Conservation (phyloP, 371 early-diverging fungal species). For the Rhizopus delemar region DNA sequence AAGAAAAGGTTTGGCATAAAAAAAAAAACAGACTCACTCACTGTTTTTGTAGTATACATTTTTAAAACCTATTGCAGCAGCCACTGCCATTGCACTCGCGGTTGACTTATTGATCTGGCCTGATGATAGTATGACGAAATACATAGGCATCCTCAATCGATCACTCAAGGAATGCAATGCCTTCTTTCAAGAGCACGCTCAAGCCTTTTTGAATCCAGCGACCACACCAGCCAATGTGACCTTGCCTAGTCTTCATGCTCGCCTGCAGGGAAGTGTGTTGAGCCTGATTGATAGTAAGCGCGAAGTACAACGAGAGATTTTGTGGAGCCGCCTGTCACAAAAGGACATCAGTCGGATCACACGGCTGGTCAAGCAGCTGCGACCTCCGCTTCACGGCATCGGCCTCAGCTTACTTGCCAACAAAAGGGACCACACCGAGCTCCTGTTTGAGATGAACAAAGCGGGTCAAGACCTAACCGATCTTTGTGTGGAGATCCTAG, state of each 20-base stretch:
- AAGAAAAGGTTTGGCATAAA: no score
- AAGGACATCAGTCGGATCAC: constrained; percentile 37
- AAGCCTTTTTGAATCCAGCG: constrained; percentile 28
- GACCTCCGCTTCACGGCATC: constrained; percentile 39
- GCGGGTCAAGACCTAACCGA: constrained; percentile 19
- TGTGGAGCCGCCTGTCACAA: constrained; percentile 31
- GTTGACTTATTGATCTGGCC: constrained; percentile 47
- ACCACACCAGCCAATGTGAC: constrained; percentile 7
- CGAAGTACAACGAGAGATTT: constrained; percentile 43
- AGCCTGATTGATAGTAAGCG: constrained; percentile 45
- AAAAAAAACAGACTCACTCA: not conserved
- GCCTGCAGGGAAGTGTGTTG: constrained; percentile 32
- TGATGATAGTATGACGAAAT: constrained; percentile 44
- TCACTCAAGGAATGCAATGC: constrained; percentile 30
- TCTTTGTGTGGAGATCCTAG: constrained; percentile 11
- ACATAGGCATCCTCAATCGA: constrained; percentile 28
- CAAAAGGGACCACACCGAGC: constrained; percentile 15
- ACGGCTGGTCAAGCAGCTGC: constrained; percentile 34
- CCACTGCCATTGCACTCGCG: constrained; percentile 30
- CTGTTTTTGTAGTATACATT: constrained; percentile 34
- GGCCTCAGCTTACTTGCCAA: constrained; percentile 34
- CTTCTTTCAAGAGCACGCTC: constrained; percentile 38
- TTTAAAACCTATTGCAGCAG: constrained; percentile 37
- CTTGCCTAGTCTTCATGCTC: constrained; percentile 31
- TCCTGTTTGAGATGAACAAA: constrained; percentile 9